Conservation (phyloP, 345 rosid genomes). For the Salix suchowensis region DNA sequence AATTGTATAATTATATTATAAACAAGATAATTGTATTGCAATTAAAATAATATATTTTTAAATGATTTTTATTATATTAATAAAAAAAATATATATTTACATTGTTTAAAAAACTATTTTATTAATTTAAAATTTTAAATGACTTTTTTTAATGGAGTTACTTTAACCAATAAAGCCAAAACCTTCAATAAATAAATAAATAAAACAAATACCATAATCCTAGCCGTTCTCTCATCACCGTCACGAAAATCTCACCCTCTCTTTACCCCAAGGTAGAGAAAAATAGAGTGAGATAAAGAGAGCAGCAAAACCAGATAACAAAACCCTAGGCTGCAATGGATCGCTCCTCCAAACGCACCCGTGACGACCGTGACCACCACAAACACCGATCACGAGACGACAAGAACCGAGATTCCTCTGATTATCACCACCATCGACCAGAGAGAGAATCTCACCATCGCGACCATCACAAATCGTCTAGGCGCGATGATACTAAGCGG, state of each 20-base stretch:
- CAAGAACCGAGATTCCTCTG: slow-evolving; percentile 43
- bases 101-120: no score
- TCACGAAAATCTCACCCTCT: not conserved
- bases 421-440: slow-evolving; percentile 39
- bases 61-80: no score
- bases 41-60: no score
- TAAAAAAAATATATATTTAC: no score
- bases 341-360: slow-evolving; percentile 37
- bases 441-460: slow-evolving; percentile 37
- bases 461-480: slow-evolving; percentile 18
- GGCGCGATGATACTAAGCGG: slow-evolving; percentile 31
- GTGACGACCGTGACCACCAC: slow-evolving; percentile 42
- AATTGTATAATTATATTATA: no score
- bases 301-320: not conserved
- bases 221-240: not conserved
- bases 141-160: no score
- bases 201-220: not conserved
- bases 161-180: no score
- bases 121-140: no score
- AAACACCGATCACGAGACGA: slow-evolving; percentile 45
- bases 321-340: slow-evolving; percentile 38
- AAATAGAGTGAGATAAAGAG: not conserved
- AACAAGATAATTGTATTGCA: no score
- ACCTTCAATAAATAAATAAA: not conserved
- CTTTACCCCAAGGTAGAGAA: not conserved